Evolutionary conservation across 2,329 filamentous ascomycete genomes (phyloP).

Genomic region (Thelonectria rubi): DNA sequence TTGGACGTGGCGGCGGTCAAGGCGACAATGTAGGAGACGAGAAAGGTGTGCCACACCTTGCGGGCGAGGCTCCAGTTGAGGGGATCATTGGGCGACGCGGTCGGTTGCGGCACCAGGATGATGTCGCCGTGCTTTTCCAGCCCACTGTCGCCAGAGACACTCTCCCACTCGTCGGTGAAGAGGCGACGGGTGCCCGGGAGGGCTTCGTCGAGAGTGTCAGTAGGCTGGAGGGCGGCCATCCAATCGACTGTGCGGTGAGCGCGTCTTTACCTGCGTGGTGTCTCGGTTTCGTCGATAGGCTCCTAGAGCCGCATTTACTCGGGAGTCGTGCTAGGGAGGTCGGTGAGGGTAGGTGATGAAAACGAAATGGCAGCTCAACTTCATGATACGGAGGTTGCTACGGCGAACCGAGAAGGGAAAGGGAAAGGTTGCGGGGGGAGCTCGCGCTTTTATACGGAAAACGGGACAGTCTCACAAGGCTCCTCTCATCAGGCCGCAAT

Average conservation of each 20-base stretch:
- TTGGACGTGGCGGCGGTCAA: conserved; percentile 66
- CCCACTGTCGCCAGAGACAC: conserved; percentile 36
- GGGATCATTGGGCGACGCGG: conserved; percentile 60
- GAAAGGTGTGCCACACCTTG: conserved; percentile 60
- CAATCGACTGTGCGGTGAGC: too few species aligned
- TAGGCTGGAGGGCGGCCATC: conserved; percentile 33
- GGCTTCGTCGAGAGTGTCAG: conserved; percentile 36
- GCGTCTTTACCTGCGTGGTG: background rate
- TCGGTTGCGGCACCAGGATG: conserved; percentile 63
- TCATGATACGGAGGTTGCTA: conserved; percentile 12
- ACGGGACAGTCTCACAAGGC: background rate
- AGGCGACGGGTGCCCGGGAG: conserved; percentile 45
- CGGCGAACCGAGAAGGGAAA: background rate
- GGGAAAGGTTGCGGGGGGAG: background rate
- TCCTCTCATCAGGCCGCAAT: conserved; percentile 7
- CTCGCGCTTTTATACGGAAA: background rate
- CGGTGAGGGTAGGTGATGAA: conserved; percentile 14
- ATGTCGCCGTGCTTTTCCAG: conserved; percentile 53
- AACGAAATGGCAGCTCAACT: conserved; percentile 9
- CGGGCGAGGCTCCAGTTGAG: conserved; percentile 59
- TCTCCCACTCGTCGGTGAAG: conserved; percentile 41
- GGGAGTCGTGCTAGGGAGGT: conserved; percentile 12
- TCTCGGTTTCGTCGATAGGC: conserved; percentile 6
- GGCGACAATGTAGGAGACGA: conserved; percentile 63
- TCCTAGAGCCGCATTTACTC: conserved; percentile 20